These are phyloP conservation scores for Colletotrichum plurivorum DNA, from an alignment of 2,329 filamentous ascomycete genomes.

Conservation along the genomic window DNA sequence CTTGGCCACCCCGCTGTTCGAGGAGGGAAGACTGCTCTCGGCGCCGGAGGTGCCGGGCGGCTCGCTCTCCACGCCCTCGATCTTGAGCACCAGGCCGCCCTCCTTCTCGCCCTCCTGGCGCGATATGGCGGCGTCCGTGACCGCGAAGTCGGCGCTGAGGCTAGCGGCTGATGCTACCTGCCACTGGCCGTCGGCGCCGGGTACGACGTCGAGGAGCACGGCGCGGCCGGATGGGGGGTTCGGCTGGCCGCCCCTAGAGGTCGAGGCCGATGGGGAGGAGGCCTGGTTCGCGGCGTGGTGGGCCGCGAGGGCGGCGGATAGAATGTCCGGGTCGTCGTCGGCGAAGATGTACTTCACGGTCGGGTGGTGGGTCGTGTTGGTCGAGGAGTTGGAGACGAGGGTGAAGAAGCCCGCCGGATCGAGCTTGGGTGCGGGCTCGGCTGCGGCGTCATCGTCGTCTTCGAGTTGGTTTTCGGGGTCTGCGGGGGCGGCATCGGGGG, in stretches of 20 bases:
- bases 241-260: constrained; percentile 38
- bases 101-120: constrained; percentile 54
- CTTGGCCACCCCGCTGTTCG: constrained; percentile 48
- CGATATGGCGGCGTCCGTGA: constrained; percentile 62
- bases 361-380: constrained; percentile 84
- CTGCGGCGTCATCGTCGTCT: background rate
- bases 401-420: constrained; percentile 73
- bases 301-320: constrained; percentile 74
- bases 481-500: background rate
- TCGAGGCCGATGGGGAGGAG: constrained; percentile 45
- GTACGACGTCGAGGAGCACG: constrained; percentile 69
- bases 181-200: constrained; percentile 59
- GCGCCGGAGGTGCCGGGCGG: constrained; percentile 42
- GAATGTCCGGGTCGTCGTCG: constrained; percentile 87
- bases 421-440: constrained; percentile 27
- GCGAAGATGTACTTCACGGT: constrained; percentile 92
- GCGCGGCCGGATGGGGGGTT: constrained; percentile 36
- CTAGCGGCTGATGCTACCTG: constrained; percentile 78
- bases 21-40: constrained; percentile 42
- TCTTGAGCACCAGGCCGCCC: constrained; percentile 68
- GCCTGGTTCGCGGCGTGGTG: constrained; percentile 45
- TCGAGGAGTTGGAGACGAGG: constrained; percentile 82
- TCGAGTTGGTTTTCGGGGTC: background rate
- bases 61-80: constrained; percentile 67
- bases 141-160: constrained; percentile 80